Base-by-base conservation (phyloP, 176 grass and related monocot species). In the Luzula sylvatica region DNA sequence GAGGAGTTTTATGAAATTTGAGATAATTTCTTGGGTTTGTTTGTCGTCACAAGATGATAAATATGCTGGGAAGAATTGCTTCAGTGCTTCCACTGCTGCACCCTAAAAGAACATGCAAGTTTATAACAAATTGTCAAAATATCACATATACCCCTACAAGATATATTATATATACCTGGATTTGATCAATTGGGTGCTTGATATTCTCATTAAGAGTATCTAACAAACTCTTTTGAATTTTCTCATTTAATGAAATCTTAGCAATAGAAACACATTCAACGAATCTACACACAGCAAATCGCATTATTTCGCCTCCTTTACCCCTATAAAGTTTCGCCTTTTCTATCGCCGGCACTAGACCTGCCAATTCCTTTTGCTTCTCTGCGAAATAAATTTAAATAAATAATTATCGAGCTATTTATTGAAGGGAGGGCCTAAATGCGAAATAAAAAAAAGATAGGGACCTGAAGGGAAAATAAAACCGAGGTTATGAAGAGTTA, bases 291-390 rank as follows among this genome's bases (percentile, higher is more conserved):
- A 96, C 84, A 73, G 84, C 73, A 42, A 77, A 68, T 5, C 90
- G 80, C 90, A 96, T 86, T 51, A 96, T 82, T 71, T 96, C 90
- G 66, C 90, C 90, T 77, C 90, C 90, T 68, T 96, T 96, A 42
- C 90, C 84, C 53, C 90, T 73, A 65, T 96, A 96, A 66, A 96
- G 90, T 17, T 83, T 80, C 11, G 84, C 90, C 35, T 96, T 96
- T 74, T 96, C 90, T 52, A 96, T 96, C 51, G 84, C 73, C 2
- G 81, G 81, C 46, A 89, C 90, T 79, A 96, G 55, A 15, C 77
- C 74, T 63, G 84, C 70, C 53, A 96, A 68, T 85, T 67, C 40
- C 66, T 76, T 86, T 68, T 96, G 84, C 64, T 67, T 86, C 42
- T 86, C 84, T 89, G 70, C 49, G 67, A 43, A 67, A 67, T 61